Evolutionary conservation across 106 monocot species (phyloP), one percentile per base, ranked within the genome.

Genomic region (Dendrobium huoshanense): DNA sequence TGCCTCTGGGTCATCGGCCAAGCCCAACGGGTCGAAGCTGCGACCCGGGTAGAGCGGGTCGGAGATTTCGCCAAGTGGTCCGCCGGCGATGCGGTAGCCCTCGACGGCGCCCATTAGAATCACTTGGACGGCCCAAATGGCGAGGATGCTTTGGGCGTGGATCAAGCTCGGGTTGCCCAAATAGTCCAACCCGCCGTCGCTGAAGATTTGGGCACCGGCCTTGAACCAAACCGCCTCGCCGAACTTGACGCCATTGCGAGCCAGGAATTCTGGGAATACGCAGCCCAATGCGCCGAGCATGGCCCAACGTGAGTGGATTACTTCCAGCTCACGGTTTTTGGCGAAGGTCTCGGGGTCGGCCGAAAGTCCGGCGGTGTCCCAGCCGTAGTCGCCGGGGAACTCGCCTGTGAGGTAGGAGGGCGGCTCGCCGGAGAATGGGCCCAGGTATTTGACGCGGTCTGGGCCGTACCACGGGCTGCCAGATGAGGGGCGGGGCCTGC

Each of bases 261-360:
- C 70, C 33, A 81, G 19, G 8, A 81, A 17, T 48, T 81, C 81
- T 2, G 81, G 81, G 37, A 37, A 37, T 2, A 37, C 37, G 37
- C 37, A 37, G 37, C 37, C 37, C 37, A 37, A 37, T 37, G 73
- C 81, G 19, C 81, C 80, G 8, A 80, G 47, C 80, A 80, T 80
- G 13, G 80, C 80, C 80, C 80, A 80, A 5, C 80, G 42, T 37
- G 37, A 37, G 37, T 37, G 37, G 37, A 37, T 37, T 37, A 37
- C 37, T 37, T 37, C 37, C 37, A 81, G 74, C 19, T 81, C 81
- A 31, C 81, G 81, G 74, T 81, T 81, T 56, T 81, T 81, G 7
- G 81, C 81, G 56, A 81, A 81, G 33, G 81, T 81, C 74, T 81
- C 81, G 11, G 81, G 73, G 58, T 81, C 81, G 20, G 81, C 81